Base-by-base conservation (phyloP, 768 basidiomycete genomes). In the Pisolithus tinctorius region DNA sequence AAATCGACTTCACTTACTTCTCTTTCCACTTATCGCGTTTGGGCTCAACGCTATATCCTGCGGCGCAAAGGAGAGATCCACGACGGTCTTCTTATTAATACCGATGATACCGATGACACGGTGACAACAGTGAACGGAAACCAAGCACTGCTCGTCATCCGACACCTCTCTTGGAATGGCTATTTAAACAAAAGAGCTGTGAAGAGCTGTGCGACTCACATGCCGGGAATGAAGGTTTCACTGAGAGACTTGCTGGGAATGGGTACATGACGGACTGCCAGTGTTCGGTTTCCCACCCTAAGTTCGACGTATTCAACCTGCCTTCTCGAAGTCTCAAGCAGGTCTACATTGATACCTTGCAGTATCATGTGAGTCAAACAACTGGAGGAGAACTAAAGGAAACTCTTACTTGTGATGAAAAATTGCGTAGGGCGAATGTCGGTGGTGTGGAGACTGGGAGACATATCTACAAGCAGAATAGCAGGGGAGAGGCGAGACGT, bases 231-330 rank as follows among this genome's bases (percentile, higher is more conserved):
- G n/a, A 37, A 41, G 6, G 10, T 36, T 42, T 41, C 47, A 27
- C 31, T 49, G 3, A 51, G 27, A 2, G 40, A 31, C 11, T 49
- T 43, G 31, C 42, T 43, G 8, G 47, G 38, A 10, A 42, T 47
- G 14, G 47, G 36, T 11, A 26, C 13, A 29, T 29, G 17, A 43
- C 14, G 47, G 13, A 52, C 36, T 17, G 40, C 31, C 25, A 42
- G 25, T 13, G 40, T 26, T 11, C 42, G 47, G 40, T 23, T 42
- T 14, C 29, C 40, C 8, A 48, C 3, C 29, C 42, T 31, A 11
- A 52, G 47, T 30, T 52, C 47, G 4, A 42, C 45, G 11, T 47
- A 52, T 36, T 52, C 30, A 14, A 52, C 23, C 3, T 48, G 46
- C 20, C 29, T 39, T 13, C 40, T 52, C 4, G 51, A 52, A 31